These are phyloP conservation scores for Domatiomyces globalis DNA, from an alignment of 2,329 filamentous ascomycete species.

Conservation along the genomic window DNA sequence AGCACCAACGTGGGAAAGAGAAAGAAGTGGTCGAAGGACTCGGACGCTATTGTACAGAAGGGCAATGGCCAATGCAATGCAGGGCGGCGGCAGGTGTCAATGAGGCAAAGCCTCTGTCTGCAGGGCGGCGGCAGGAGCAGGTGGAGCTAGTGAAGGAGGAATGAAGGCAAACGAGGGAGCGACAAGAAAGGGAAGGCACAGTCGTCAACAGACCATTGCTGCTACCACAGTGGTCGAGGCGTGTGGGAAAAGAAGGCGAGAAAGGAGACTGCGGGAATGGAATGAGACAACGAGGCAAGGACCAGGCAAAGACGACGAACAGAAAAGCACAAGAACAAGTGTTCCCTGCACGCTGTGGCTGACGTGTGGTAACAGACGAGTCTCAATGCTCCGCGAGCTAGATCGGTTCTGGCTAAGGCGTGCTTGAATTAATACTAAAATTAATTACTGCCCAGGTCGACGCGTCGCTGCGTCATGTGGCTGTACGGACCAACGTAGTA, in stretches of 20 bases:
- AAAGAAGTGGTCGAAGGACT: not conserved
- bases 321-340: slow-evolving; percentile 6
- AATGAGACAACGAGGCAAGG: not conserved
- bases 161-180: not conserved
- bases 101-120: not conserved
- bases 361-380: slow-evolving; percentile 15
- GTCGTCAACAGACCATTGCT: not conserved
- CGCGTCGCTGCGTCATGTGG: not conserved
- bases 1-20: too few species aligned
- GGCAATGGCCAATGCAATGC: too few species aligned
- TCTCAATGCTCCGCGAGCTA: not conserved
- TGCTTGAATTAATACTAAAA: not conserved
- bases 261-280: not conserved
- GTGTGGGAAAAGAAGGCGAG: not conserved
- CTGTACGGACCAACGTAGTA: too few species aligned
- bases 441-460: not conserved
- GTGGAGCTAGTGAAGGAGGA: not conserved
- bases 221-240: too few species aligned
- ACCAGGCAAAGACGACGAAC: slow-evolving; percentile 3
- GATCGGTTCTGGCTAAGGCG: not conserved
- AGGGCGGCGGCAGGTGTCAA: not conserved
- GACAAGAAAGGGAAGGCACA: not conserved
- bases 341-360: not conserved
- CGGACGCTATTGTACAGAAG: not conserved
- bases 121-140: not conserved